Conservation (phyloP, 257 asterid species). For the Linderniella brevidens region DNA sequence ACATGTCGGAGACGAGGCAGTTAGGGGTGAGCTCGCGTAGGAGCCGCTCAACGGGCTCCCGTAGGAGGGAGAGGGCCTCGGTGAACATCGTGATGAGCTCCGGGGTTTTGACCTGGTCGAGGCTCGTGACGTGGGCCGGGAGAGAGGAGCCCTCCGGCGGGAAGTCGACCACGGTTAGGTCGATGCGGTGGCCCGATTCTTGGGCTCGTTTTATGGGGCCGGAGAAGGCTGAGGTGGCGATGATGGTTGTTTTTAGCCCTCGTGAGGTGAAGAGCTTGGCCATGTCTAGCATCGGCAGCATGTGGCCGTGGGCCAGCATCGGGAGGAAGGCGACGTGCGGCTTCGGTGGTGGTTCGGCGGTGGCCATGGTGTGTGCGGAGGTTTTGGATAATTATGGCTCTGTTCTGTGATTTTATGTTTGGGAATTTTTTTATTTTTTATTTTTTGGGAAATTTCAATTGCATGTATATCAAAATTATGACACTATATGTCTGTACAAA, state of each 20-base stretch:
- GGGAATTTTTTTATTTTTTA: too few species aligned
- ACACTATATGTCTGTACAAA: too few species aligned
- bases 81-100: constrained; percentile 5
- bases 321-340: constrained; percentile 26
- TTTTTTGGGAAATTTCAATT: too few species aligned
- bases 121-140: constrained; percentile 19
- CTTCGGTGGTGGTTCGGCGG: background rate
- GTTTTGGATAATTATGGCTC: too few species aligned
- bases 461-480: too few species aligned
- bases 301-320: constrained; percentile 41
- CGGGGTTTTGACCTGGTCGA: constrained; percentile 14
- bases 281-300: constrained; percentile 43
- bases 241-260: constrained; percentile 32
- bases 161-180: constrained; percentile 14
- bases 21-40: constrained; percentile 12
- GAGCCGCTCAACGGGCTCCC: constrained; percentile 20
- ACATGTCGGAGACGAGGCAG: constrained; percentile 29
- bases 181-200: constrained; percentile 17
- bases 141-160: constrained; percentile 22
- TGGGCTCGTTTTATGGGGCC: constrained; percentile 12
- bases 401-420: too few species aligned
- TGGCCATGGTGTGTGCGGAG: too few species aligned
- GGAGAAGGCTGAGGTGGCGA: constrained; percentile 22
- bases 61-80: constrained; percentile 18
- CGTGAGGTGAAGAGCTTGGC: constrained; percentile 37